phyloP scores from a whole-genome alignment of 768 basidiomycete species.

The Sporobolomyces phaffii region DNA sequence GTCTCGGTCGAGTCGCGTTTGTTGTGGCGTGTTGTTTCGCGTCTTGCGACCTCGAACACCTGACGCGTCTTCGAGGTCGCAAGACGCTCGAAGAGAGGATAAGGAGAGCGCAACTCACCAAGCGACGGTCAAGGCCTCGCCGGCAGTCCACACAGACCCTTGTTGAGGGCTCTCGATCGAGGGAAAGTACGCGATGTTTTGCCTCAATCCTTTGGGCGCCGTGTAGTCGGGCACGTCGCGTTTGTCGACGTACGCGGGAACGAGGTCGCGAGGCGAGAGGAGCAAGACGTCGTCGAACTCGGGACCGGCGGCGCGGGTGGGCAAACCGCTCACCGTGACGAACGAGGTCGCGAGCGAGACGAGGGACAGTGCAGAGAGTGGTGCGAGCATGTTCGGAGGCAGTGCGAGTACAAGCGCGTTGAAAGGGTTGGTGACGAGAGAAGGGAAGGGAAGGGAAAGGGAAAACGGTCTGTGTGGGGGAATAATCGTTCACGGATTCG shows the following conservation, averaged over 20 bases:
- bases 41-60: background rate
- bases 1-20: background rate
- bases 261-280: constrained; percentile 7
- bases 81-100: background rate
- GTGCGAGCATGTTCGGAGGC: background rate
- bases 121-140: background rate
- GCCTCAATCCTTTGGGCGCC: background rate
- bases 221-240: background rate
- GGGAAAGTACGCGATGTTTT: constrained; percentile 15
- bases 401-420: background rate
- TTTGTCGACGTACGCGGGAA: background rate
- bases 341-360: background rate
- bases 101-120: constrained; percentile 5
- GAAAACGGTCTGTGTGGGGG: background rate
- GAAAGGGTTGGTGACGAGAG: background rate
- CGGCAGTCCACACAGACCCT: background rate
- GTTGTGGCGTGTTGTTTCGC: background rate
- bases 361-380: background rate
- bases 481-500: no score
- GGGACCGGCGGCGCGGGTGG: background rate
- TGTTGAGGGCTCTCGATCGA: background rate
- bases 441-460: background rate
- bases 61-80: background rate
- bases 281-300: constrained; percentile 3
- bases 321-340: background rate